Evolutionary conservation across 2,329 filamentous ascomycete species (phyloP), one percentile per base, ranked within the genome.

Genomic region (Microthyrium microscopicum): DNA sequence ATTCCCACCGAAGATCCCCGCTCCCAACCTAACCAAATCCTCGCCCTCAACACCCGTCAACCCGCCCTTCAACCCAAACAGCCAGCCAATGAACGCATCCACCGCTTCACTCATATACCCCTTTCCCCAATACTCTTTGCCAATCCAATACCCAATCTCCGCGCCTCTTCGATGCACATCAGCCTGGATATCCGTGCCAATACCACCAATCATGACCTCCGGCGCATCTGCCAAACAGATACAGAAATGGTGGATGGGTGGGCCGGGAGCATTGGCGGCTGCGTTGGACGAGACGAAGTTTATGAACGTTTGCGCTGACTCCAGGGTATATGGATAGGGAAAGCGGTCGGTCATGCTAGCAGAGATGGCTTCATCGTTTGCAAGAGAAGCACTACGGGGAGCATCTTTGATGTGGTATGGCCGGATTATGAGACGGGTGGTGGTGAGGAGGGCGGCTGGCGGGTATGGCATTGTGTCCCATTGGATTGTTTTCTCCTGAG

Each of bases 81-180:
- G 30, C 12, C 21, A 37, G 12, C 34, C 21, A 7, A 26, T 29
- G 15, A 37, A 20, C 21, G 29, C 35, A 13, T 16, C 18, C 13
- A 20, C 21, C 5, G 35, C 22, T 8, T n/a, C 29, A 4, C 18
- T 33, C 13, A 15, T 25, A 29, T 21, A 24, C 16, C 30, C 30
- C 13, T 20, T 13, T 5, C 31, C 31, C 30, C 30, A 34, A 13
- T 25, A 37, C 16, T 33, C 34, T 8, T 26, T 16, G 3, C 29
- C 29, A 11, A 37, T 18, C 34, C 34, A 37, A 20, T 37, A 37
- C 17, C 34, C 34, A 9, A 37, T 21, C 20, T 34, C 30, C n/a
- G 31, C 34, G 13, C 19, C 20, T 11, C 22, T 20, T 5, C 13
- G 20, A 12, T 18, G 24, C 9, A 37, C 30, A 16, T 37, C 35